A percentile compares a stretch with the other conserved stretches of the same genome.
Evolutionary conservation across 2,329 filamentous ascomycete genomes (phyloP).

Genomic region (Hypomyces rosellus): DNA sequence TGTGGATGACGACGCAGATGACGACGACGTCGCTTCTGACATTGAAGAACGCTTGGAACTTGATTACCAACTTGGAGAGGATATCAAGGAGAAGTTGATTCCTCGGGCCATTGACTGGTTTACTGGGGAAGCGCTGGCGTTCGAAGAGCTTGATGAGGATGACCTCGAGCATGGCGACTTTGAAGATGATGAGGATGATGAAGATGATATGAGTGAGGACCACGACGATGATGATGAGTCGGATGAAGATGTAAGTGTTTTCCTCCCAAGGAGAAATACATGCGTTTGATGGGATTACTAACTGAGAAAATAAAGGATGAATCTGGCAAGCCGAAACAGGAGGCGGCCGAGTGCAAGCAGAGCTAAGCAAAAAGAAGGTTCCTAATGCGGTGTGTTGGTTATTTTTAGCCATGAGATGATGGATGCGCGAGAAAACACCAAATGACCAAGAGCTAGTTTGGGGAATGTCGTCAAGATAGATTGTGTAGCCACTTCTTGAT

Average conservation of each 20-base stretch:
- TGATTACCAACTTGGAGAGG: constrained; percentile 97
- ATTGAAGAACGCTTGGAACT: constrained; percentile 97
- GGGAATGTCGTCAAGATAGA: neutral
- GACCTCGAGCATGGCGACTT: constrained; percentile 77
- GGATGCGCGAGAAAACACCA: neutral
- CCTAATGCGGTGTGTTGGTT: neutral
- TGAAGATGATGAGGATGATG: constrained; percentile 87
- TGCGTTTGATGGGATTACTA: constrained; percentile 12
- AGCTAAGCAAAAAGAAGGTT: constrained; percentile 55
- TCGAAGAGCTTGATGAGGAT: constrained; percentile 82
- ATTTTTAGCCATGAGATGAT: neutral
- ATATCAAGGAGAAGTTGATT: constrained; percentile 99
- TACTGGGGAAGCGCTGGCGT: constrained; percentile 94
- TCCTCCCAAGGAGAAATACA: neutral
- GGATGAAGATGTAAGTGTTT: constrained; percentile 62
- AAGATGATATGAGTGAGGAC: constrained; percentile 77
- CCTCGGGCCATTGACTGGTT: constrained; percentile 99
- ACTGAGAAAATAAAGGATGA: constrained; percentile 56
- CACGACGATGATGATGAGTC: constrained; percentile 77
- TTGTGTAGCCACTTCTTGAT: neutral
- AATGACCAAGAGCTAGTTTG: neutral
- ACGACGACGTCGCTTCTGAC: constrained; percentile 75
- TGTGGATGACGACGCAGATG: constrained; percentile 59
- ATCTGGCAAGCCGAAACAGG: constrained; percentile 84
- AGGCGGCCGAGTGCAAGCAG: constrained; percentile 93